A percentile compares a stretch with the other conserved stretches of the same genome.
phyloP scores from a whole-genome alignment of 495 filamentous ascomycete species.

The Aspergillus bridgeri region DNA sequence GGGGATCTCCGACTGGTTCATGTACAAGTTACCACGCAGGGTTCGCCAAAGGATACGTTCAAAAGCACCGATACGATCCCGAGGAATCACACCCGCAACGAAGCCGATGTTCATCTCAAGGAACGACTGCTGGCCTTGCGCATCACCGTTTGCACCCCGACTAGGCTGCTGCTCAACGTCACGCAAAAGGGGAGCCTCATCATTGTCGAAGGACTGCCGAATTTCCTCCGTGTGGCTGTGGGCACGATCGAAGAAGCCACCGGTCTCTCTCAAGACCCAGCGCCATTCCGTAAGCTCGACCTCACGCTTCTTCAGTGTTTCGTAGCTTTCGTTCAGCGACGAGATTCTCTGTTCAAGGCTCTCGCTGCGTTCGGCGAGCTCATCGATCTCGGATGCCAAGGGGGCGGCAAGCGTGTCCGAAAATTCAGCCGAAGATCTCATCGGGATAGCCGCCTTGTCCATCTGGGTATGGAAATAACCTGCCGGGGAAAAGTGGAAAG shows the following conservation, averaged over 20 bases:
- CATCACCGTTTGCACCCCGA: constrained; percentile 62
- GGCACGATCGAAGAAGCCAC: constrained; percentile 94
- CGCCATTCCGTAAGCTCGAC: constrained; percentile 97
- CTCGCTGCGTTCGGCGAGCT: constrained; percentile 86
- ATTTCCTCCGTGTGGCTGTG: constrained; percentile 97
- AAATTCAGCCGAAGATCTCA: constrained; percentile 82
- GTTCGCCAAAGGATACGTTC: constrained; percentile 97
- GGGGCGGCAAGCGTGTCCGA: constrained; percentile 79
- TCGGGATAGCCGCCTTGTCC: constrained; percentile 81
- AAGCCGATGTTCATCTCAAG: constrained; percentile 99
- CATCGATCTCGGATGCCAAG: constrained; percentile 89
- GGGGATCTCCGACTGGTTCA: constrained; percentile 98
- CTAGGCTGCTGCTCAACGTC: constrained; percentile 75
- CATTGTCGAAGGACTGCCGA: constrained; percentile 81
- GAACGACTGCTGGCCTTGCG: constrained; percentile 75
- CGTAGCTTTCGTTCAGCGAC: constrained; percentile 94
- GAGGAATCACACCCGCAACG: constrained; percentile 93
- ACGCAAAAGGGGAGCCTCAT: constrained; percentile 74
- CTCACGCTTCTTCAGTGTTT: constrained; percentile 95
- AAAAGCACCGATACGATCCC: constrained; percentile 90
- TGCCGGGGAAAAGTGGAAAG: constrained; percentile 10
- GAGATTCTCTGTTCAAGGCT: constrained; percentile 87
- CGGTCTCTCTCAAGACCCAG: constrained; percentile 93
- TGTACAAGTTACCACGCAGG: constrained; percentile 95
- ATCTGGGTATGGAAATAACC: constrained; percentile 94